phyloP scores from a whole-genome alignment of 208 protist genomes.

The Trypanosoma mega region DNA sequence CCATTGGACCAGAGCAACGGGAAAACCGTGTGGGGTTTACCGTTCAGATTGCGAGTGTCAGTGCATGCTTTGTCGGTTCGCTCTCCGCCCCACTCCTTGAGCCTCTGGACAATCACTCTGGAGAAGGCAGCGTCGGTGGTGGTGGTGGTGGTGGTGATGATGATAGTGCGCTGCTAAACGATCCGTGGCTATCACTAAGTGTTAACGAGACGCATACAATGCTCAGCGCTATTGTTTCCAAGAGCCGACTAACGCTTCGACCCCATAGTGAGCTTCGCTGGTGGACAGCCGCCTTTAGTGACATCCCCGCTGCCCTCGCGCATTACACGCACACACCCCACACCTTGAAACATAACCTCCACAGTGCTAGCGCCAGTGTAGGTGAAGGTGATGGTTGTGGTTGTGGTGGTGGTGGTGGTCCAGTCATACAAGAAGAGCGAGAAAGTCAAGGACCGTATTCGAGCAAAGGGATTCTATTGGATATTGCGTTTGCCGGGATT shows the following conservation, averaged over 20 bases:
- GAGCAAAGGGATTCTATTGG: too few species aligned
- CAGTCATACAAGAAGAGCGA: too few species aligned
- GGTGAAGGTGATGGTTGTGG: neutral
- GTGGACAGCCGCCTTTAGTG: slow-evolving; percentile 41
- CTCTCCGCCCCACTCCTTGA: slow-evolving; percentile 52
- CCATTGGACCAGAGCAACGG: slow-evolving; percentile 11
- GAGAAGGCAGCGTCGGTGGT: neutral
- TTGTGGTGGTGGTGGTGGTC: too few species aligned
- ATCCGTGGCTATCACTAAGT: slow-evolving; percentile 54
- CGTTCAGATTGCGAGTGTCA: slow-evolving; percentile 40
- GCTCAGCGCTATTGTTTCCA: slow-evolving; percentile 34
- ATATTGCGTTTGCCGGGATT: too few species aligned
- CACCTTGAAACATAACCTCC: too few species aligned
- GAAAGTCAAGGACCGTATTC: too few species aligned
- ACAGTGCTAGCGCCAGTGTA: neutral
- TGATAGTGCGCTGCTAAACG: neutral
- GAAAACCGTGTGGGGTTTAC: slow-evolving; percentile 40
- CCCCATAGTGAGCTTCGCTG: slow-evolving; percentile 64
- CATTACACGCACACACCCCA: neutral
- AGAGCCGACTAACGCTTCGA: slow-evolving; percentile 41
- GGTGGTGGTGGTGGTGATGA: slow-evolving; percentile 13
- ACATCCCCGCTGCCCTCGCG: slow-evolving; percentile 9
- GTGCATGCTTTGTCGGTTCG: slow-evolving; percentile 39
- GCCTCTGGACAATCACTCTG: slow-evolving; percentile 23
- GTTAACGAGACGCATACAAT: slow-evolving; percentile 53